Conservation (phyloP, 345 rosid species). For the Atalantia buxifolia region DNA sequence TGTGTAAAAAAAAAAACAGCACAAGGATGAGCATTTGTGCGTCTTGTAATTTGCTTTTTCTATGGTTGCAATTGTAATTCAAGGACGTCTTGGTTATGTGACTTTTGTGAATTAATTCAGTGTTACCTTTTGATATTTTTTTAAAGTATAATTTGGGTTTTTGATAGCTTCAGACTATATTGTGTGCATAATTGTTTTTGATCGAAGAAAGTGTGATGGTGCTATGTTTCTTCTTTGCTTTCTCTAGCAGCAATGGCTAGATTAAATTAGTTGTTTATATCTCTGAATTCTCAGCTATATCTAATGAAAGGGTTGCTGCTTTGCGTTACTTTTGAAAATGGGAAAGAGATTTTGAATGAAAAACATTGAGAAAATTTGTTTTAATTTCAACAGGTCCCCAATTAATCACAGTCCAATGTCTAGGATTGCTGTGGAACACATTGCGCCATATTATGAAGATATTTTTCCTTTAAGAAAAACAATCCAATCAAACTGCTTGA, state of each 20-base stretch:
- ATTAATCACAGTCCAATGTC: slow-evolving; percentile 15
- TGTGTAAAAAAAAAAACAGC: neutral
- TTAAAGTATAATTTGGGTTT: neutral
- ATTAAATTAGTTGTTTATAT: neutral
- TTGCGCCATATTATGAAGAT: slow-evolving; percentile 5
- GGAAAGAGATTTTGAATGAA: slow-evolving; percentile 11
- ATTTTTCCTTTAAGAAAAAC: slow-evolving; percentile 5
- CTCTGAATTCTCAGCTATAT: neutral
- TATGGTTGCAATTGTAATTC: neutral
- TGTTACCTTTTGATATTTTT: neutral
- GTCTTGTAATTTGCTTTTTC: neutral
- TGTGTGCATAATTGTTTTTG: slow-evolving; percentile 8
- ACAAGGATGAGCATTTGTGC: neutral
- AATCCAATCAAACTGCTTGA: neutral
- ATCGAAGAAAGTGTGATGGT: neutral
- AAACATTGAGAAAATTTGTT: slow-evolving; percentile 29
- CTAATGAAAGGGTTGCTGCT: neutral
- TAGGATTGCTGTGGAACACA: slow-evolving; percentile 25
- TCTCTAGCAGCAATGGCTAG: neutral
- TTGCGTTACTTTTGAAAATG: slow-evolving; percentile 6
- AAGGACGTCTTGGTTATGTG: neutral
- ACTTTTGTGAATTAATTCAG: neutral
- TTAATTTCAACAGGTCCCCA: slow-evolving; percentile 31
- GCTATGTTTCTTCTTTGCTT: slow-evolving; percentile 21
- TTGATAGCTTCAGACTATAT: slow-evolving; percentile 10